A percentile compares a stretch with the other conserved stretches of the same genome.
phyloP scores from a whole-genome alignment of 768 basidiomycete species.

The Phanerochaete sordida region DNA sequence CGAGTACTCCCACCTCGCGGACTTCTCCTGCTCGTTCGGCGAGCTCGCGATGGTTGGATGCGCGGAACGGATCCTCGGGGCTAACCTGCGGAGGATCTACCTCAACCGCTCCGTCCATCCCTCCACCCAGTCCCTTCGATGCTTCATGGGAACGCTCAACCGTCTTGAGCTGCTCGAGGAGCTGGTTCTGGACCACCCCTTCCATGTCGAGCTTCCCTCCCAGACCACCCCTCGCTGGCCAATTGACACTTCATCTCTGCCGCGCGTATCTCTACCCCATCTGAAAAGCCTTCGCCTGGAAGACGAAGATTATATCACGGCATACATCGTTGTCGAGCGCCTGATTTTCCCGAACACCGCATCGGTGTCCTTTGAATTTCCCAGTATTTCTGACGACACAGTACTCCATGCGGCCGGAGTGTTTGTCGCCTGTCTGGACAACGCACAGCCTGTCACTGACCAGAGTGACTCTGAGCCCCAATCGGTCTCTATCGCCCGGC shows the following conservation, averaged over 20 bases:
- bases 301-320: not conserved
- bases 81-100: not conserved
- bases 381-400: not conserved
- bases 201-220: too few species aligned
- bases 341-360: not conserved
- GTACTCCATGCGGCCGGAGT: too few species aligned
- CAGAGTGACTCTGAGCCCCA: not conserved
- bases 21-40: not conserved
- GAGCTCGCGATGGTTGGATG: not conserved
- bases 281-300: not conserved
- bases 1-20: not conserved
- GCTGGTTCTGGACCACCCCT: not conserved
- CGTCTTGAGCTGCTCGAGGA: not conserved
- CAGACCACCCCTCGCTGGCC: too few species aligned
- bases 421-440: too few species aligned
- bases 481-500: not conserved
- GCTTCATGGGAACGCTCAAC: not conserved
- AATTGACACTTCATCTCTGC: not conserved
- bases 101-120: not conserved
- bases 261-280: not conserved
- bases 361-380: not conserved
- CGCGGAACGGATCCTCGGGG: not conserved
- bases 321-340: not conserved
- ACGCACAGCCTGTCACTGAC: too few species aligned
- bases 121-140: not conserved